A percentile compares a stretch with the other conserved stretches of the same genome.
Evolutionary conservation across 352 stramenopile species (phyloP).

Genomic region (Ophiocytium majus): DNA sequence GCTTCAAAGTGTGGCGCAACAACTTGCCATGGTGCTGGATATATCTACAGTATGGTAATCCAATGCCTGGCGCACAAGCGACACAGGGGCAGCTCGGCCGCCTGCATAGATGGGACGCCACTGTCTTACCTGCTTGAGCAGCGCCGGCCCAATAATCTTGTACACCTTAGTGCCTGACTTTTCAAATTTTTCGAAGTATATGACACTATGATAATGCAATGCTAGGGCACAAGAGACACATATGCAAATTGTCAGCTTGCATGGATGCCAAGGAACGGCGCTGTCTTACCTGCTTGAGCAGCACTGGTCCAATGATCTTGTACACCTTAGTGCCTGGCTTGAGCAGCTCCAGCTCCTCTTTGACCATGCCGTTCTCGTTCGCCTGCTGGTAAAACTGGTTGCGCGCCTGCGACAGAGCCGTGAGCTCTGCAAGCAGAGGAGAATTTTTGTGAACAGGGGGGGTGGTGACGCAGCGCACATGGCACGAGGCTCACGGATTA

Average conservation of each 20-base stretch:
- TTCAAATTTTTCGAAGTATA: no score
- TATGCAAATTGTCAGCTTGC: no score
- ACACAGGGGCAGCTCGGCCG: no score
- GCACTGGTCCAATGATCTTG: conserved; percentile 47
- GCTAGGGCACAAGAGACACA: no score
- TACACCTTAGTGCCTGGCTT: conserved; percentile 39
- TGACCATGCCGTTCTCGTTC: conserved; percentile 56
- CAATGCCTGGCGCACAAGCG: no score
- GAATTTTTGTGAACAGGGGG: background rate
- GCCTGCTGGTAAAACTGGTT: conserved; percentile 52
- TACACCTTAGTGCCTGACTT: conserved; percentile 36
- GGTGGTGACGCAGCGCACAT: background rate
- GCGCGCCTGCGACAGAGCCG: conserved; percentile 28
- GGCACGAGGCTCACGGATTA: background rate
- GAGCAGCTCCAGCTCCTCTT: conserved; percentile 50
- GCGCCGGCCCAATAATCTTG: conserved; percentile 46
- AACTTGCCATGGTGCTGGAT: no score
- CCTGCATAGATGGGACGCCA: background rate
- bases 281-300: conserved; percentile 43
- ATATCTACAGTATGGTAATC: no score
- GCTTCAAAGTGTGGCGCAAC: no score
- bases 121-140: conserved; percentile 43
- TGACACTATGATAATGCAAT: no score
- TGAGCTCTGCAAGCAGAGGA: conserved; percentile 25
- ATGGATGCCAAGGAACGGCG: background rate